Base-by-base conservation (phyloP, 495 filamentous ascomycete genomes). In the Haplographium delicatum region DNA sequence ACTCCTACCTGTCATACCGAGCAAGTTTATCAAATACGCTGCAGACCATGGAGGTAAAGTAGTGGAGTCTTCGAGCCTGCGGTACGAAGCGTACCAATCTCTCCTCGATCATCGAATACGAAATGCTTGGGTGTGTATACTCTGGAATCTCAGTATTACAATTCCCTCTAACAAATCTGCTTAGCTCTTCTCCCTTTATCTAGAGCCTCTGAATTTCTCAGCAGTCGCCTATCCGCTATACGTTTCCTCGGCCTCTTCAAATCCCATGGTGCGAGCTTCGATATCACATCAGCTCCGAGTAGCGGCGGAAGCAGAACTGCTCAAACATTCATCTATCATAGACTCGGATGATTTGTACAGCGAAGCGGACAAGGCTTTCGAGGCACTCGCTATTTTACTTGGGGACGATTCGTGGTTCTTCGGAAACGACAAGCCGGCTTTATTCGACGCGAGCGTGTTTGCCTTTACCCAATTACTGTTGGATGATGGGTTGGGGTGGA, bases 361-460 rank as follows among this genome's bases (percentile, higher is more conserved):
- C 1, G 83, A 84, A 34, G 86, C 85, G 1, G 70, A 72, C 13
- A 78, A 81, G 22, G 91, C 93, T 4, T 81, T 95, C 33, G 75
- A 72, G 43, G 89, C 91, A 2, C 66, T 98, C 18, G 84, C 82
- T 1, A 71, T 70, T n/a, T 53, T 91, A 0, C 72, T 98, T 5
- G 77, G 78, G 0, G 70, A 78, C 1, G 69, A 82, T 37, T 54
- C 73, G 27, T 86, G 83, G 70, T 90, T 89, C 64, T 88, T 88
- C 65, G 75, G 71, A 3, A 70, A 68, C 3, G 61, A 67, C 8
- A 71, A 67, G 22, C 89, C 93, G 2, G 78, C 81, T 0, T 59
- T 90, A 10, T 88, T 98, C 57, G 93, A 98, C 66, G 89, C 91
- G 22, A 80, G 75, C 48, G 80, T 96, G 19, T 97, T 95, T 70